Base-by-base conservation (phyloP, 2,329 filamentous ascomycete species). In the Ascochyta clinopodiicola region DNA sequence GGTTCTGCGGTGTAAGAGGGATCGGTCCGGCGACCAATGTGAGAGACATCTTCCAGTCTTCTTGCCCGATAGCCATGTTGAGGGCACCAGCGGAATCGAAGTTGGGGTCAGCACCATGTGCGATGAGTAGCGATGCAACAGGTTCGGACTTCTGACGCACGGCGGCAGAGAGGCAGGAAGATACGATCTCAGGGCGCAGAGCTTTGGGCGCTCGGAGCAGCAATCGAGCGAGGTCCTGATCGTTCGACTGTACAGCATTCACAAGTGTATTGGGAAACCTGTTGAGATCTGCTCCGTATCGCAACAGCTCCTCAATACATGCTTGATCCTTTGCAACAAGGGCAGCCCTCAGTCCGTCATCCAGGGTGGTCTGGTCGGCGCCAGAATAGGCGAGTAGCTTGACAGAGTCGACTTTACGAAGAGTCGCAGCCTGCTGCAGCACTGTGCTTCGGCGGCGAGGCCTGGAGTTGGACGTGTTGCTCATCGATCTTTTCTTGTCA, bases 71-170 rank as follows among this genome's bases (percentile, higher is more conserved):
- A 3, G 72, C 66, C 59, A 65, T 70, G 12, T 68, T 68, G 2
- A 74, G 48, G 44, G 72, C 72, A 50, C 63, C 68, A 40, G 71
- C 68, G 6, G 64, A 62, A 35, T 74, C 64, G 54, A 71, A 74
- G 51, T 75, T 75, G 12, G 72, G 72, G 52, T 75, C 68, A 21
- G 71, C 73, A 7, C 72, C 72, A 51, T 74, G 68, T 7, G 62
- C 59, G 35, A 73, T 62, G 15, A 74, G 57, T n/a, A 74, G 54
- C 9, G 71, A 73, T 27, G 67, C 52, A 9, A 66, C 60, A 3
- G 62, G 44, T 36, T 69, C 66, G 5, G 69, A 72, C n/a, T 61
- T 65, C 21, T 71, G 67, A 46, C 73, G 69, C 4, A 73, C 69
- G 22, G 71, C 72, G 34, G 61, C 63, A 27, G 67, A 62, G 7